Evolutionary conservation across 768 basidiomycete genomes (phyloP), one percentile per base, ranked within the genome.

Genomic region (Auricularia sp.): DNA sequence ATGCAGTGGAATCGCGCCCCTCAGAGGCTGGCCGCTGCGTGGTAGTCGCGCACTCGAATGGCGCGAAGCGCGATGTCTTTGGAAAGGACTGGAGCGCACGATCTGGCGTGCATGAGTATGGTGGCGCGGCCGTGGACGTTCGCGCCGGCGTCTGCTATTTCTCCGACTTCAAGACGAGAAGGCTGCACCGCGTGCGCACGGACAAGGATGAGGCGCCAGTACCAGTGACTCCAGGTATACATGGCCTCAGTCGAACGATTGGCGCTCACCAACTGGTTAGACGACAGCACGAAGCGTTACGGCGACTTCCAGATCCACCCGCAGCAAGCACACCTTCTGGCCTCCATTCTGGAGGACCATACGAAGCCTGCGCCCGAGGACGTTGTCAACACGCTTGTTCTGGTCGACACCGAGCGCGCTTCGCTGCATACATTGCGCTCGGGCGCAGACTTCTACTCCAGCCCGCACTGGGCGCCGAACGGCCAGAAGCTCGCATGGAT

Each of bases 401-500:
- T 85, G 63, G 80, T 92, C 68, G 76, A 87, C 72, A 79, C 80
- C 0, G 65, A 68, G 2, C 74, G 77, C 3, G 78, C 81, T 67
- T 73, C 74, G 0, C 71, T 87, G 1, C 72, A 77, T 6, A 73
- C 80, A 3, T 73, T 91, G 47, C 75, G 77, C 2, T 74, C 78
- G 0, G 88, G 86, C 4, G 83, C 84, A 3, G 89, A 91, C 70
- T 92, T 92, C 75, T 93, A 92, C 72, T 79, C 81, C 54, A 73
- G 78, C 1, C 84, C 88, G 0, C 74, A 73, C 34, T 86, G 88
- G 75, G 84, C 83, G 36, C 81, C 84, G 0, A 81, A 85, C 66
- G 89, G 87, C 0, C 76, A 72, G 42, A 78, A 76, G 63, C 68
- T 90, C 18, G 81, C 79, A 1, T 92, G 85, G 85, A 76, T 83